A percentile compares a stretch with the other conserved stretches of the same genome.
phyloP scores from a whole-genome alignment of 2,329 filamentous ascomycete genomes.

The Sporothrix schenckii region DNA sequence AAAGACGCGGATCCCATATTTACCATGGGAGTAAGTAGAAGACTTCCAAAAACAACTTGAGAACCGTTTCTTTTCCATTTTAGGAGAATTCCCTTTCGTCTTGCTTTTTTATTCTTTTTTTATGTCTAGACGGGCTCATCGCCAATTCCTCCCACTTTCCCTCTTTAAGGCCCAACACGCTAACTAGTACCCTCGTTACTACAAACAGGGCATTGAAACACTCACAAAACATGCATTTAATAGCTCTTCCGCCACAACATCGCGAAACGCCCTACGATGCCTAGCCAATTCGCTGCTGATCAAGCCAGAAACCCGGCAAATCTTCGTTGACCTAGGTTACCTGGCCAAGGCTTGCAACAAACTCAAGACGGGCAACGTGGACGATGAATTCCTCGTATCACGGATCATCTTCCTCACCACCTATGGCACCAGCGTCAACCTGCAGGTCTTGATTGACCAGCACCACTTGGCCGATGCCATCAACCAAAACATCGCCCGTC shows the following conservation, averaged over 20 bases:
- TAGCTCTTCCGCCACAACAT: slow-evolving; percentile 62
- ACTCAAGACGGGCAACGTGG: slow-evolving; percentile 71
- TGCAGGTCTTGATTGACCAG: slow-evolving; percentile 66
- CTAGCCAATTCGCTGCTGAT: slow-evolving; percentile 83
- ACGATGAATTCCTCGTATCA: slow-evolving; percentile 85
- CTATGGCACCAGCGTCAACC: slow-evolving; percentile 71
- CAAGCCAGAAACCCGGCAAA: slow-evolving; percentile 67
- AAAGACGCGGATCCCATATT: slow-evolving; percentile 79
- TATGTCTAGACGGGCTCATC: neutral
- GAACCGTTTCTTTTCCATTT: neutral
- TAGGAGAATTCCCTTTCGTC: neutral
- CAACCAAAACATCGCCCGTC: slow-evolving; percentile 68
- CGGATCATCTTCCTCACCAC: slow-evolving; percentile 79
- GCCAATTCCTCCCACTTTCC: slow-evolving; percentile 8
- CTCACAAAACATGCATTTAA: slow-evolving; percentile 75
- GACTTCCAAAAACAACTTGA: slow-evolving; percentile 3
- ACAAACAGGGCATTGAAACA: slow-evolving; percentile 69
- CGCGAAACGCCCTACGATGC: slow-evolving; percentile 76
- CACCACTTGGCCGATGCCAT: slow-evolving; percentile 70
- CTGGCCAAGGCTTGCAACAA: slow-evolving; percentile 68
- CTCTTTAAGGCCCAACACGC: slow-evolving; percentile 13
- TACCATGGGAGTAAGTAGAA: slow-evolving; percentile 65
- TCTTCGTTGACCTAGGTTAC: slow-evolving; percentile 71
- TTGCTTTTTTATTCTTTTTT: neutral
- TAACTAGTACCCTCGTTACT: slow-evolving; percentile 17